These are phyloP conservation scores for Ambrosia trifida DNA, from an alignment of 129 eudicot species.

Conservation along the genomic window DNA sequence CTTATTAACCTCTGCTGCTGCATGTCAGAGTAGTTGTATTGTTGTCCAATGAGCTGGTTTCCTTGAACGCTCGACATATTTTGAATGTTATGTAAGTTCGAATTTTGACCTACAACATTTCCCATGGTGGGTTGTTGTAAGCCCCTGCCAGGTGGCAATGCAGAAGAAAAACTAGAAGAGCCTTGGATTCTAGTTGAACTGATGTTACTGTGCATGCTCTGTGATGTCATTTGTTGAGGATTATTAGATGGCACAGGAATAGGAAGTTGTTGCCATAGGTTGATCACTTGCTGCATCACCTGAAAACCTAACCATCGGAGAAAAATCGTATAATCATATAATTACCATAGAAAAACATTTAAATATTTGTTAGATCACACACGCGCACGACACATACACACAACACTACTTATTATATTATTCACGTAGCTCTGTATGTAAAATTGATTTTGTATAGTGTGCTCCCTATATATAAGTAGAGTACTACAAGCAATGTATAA, in stretches of 20 bases:
- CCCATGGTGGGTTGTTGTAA: conserved; percentile 61
- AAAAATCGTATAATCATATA: conserved; percentile 22
- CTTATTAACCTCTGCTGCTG: conserved; percentile 64
- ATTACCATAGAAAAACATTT: background rate
- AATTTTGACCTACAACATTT: conserved; percentile 63
- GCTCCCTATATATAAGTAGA: no score
- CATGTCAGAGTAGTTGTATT: conserved; percentile 53
- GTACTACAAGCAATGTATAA: no score
- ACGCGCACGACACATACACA: no score
- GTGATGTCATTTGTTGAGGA: conserved; percentile 45
- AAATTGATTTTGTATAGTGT: no score
- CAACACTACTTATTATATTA: no score
- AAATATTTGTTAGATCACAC: background rate
- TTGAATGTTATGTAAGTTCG: conserved; percentile 73
- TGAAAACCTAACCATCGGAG: conserved; percentile 39
- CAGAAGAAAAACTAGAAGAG: conserved; percentile 64
- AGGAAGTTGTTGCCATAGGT: conserved; percentile 55
- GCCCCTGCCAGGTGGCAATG: conserved; percentile 57
- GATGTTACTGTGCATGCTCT: conserved; percentile 47
- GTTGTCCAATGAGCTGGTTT: conserved; percentile 71
- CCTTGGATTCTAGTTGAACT: conserved; percentile 51
- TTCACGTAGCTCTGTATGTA: no score
- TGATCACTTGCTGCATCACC: conserved; percentile 54
- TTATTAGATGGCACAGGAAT: conserved; percentile 42
- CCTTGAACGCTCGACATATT: conserved; percentile 54